Evolutionary conservation across 1,139 yeast genomes (phyloP).

Genomic region (Yamadazyma oceani): DNA sequence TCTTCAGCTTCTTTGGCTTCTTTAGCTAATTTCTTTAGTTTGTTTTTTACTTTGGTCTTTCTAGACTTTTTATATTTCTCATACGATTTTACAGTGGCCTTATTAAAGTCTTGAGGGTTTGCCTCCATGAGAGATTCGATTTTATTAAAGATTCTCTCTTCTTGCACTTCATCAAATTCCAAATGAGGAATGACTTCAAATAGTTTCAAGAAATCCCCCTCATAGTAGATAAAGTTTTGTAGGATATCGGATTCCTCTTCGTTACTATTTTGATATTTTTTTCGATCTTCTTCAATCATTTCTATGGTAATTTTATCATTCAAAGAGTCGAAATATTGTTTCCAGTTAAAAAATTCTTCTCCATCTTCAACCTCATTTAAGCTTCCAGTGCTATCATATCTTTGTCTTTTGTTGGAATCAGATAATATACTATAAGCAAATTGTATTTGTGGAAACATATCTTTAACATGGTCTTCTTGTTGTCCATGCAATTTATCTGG

Average conservation of each 20-base stretch:
- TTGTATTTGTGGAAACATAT: constrained; percentile 66
- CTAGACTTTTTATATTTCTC: constrained; percentile 52
- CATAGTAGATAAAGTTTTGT: constrained; percentile 54
- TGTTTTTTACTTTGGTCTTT: constrained; percentile 44
- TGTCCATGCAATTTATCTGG: constrained; percentile 76
- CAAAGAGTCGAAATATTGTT: constrained; percentile 59
- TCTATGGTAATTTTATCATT: constrained; percentile 69
- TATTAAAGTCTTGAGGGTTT: constrained; percentile 51
- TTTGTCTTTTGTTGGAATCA: constrained; percentile 54
- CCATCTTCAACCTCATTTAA: constrained; percentile 44
- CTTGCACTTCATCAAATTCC: constrained; percentile 62
- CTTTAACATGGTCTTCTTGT: constrained; percentile 19
- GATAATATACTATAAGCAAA: constrained; percentile 72
- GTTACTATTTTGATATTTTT: constrained; percentile 59
- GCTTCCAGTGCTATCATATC: constrained; percentile 70
- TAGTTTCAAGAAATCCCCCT: constrained; percentile 68
- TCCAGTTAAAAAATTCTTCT: constrained; percentile 56
- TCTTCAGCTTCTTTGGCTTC: constrained; percentile 74
- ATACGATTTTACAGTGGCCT: constrained; percentile 50
- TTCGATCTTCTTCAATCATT: constrained; percentile 69
- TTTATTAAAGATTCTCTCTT: constrained; percentile 54
- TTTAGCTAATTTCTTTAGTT: constrained; percentile 46
- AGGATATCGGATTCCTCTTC: constrained; percentile 71
- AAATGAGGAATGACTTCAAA: constrained; percentile 80
- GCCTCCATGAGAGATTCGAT: constrained; percentile 54